These are phyloP conservation scores for Trichomonascaceae sp. DNA, from an alignment of 1,139 yeast species.

Conservation along the genomic window DNA sequence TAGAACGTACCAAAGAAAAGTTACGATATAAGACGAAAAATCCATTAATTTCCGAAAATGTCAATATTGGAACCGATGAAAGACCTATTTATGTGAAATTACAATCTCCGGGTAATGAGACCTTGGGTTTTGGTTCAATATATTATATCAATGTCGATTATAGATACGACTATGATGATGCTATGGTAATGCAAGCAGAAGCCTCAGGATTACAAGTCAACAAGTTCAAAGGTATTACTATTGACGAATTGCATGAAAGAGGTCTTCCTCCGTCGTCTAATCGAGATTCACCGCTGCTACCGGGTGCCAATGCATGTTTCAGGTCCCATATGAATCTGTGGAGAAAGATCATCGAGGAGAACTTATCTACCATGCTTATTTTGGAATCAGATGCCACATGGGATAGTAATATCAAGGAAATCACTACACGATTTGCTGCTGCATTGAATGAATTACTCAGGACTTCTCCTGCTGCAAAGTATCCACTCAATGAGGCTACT, in stretches of 20 bases:
- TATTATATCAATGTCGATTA: slow-evolving; percentile 15
- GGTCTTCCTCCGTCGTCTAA: slow-evolving; percentile 14
- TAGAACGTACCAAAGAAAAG: not conserved
- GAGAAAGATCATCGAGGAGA: slow-evolving; percentile 12
- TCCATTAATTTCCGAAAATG: not conserved
- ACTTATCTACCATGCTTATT: slow-evolving; percentile 12
- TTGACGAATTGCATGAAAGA: slow-evolving; percentile 8
- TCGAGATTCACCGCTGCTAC: not conserved
- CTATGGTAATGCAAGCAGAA: slow-evolving; percentile 13
- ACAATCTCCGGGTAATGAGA: slow-evolving; percentile 14
- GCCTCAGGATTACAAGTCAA: slow-evolving; percentile 10
- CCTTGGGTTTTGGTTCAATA: slow-evolving; percentile 18
- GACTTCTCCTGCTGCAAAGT: slow-evolving; percentile 3
- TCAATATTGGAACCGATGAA: not conserved
- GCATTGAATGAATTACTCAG: slow-evolving; percentile 12
- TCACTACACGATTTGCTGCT: slow-evolving; percentile 11
- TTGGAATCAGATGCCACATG: slow-evolving; percentile 18
- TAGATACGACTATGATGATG: slow-evolving; percentile 16
- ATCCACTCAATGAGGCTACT: slow-evolving; percentile 1
- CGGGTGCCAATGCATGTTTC: slow-evolving; percentile 11
- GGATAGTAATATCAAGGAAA: slow-evolving; percentile 13
- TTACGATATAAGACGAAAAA: not conserved
- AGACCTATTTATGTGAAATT: not conserved
- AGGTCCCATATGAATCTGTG: slow-evolving; percentile 16
- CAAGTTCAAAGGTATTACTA: slow-evolving; percentile 11